Evolutionary conservation across 2,329 filamentous ascomycete species (phyloP).

Genomic region (Aureobasidium zeae): DNA sequence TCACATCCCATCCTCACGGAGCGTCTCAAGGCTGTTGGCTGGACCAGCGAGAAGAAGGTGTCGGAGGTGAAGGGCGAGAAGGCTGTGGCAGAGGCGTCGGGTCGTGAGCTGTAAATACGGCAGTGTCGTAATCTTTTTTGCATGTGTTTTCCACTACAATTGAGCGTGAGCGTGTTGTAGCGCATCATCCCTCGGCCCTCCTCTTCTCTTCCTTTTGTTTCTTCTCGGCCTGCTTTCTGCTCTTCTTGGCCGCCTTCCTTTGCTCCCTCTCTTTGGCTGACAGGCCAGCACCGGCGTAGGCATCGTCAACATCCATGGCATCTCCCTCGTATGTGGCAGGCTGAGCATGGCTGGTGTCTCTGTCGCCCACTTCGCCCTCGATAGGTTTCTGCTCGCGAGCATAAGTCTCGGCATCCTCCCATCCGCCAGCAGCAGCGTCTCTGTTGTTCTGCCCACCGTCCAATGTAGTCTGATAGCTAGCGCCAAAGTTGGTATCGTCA

Average conservation of each 20-base stretch:
- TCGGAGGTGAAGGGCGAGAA: slow-evolving; percentile 42
- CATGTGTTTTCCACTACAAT: neutral
- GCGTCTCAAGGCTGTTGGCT: slow-evolving; percentile 80
- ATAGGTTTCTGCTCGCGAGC: slow-evolving; percentile 32
- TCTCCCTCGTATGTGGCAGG: slow-evolving; percentile 16
- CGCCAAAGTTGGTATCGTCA: slow-evolving; percentile 8
- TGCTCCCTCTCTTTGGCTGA: slow-evolving; percentile 42
- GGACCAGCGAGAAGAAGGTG: slow-evolving; percentile 58
- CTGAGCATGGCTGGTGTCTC: slow-evolving; percentile 20
- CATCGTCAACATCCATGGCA: slow-evolving; percentile 19
- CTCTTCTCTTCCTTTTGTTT: slow-evolving; percentile 21
- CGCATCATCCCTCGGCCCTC: slow-evolving; percentile 13
- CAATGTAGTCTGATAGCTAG: slow-evolving; percentile 13
- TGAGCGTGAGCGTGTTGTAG: neutral
- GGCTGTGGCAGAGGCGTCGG: slow-evolving; percentile 59
- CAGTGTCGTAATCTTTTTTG: slow-evolving; percentile 5
- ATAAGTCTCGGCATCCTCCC: slow-evolving; percentile 38
- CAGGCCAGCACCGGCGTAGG: slow-evolving; percentile 21
- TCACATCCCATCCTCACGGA: slow-evolving; percentile 95
- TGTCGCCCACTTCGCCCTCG: slow-evolving; percentile 33
- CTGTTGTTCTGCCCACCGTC: slow-evolving; percentile 17
- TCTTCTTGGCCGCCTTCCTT: slow-evolving; percentile 48
- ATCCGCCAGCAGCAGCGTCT: slow-evolving; percentile 22
- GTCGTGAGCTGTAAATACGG: slow-evolving; percentile 59
- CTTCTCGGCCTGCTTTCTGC: slow-evolving; percentile 39